Percentiles rank a stretch among this genome's conserved stretches.
Conservation (phyloP, 139 green algal genomes). For the Chlorella sp. region DNA sequence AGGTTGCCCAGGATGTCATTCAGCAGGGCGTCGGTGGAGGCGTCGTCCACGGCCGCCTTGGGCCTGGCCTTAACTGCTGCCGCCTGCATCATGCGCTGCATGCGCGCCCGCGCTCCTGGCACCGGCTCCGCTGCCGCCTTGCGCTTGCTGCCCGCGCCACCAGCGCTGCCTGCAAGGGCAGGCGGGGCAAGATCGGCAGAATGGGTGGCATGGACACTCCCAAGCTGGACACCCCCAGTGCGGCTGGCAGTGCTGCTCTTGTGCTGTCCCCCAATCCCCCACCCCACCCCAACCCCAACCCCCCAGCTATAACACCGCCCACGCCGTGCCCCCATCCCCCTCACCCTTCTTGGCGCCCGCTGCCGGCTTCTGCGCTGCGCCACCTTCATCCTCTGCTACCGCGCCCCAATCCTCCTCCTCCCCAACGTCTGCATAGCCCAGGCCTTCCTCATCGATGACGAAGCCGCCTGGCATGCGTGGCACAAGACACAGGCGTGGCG, state of each 20-base stretch:
- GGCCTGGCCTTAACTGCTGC: constrained; percentile 36
- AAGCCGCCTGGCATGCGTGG: constrained; percentile 63
- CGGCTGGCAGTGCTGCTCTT: too few relatives aligned
- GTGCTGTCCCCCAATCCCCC: too few relatives aligned
- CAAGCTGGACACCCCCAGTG: too few relatives aligned
- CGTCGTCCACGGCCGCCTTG: constrained; percentile 30
- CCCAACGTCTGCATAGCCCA: constrained; percentile 87
- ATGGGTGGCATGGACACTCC: too few relatives aligned
- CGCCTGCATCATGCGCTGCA: constrained; percentile 63
- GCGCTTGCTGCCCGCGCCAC: constrained; percentile 29
- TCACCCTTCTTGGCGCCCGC: constrained; percentile 20
- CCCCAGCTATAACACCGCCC: too few relatives aligned
- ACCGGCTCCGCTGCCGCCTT: constrained; percentile 29
- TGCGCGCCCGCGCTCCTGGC: constrained; percentile 33
- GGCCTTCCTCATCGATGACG: constrained; percentile 76
- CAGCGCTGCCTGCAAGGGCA: too few relatives aligned
- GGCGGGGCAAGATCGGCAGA: too few relatives aligned
- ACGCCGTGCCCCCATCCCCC: too few relatives aligned
- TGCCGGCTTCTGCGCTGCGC: constrained; percentile 18
- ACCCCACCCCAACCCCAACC: too few relatives aligned
- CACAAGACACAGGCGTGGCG: too few relatives aligned
- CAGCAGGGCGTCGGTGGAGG: constrained; percentile 71
- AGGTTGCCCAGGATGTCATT: constrained; percentile 76
- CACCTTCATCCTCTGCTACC: constrained; percentile 34
- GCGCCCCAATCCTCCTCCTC: constrained; percentile 86